These are phyloP conservation scores for Athelia psychrophila DNA, from an alignment of 1,284 basidiomycete genomes.

Conservation along the genomic window DNA sequence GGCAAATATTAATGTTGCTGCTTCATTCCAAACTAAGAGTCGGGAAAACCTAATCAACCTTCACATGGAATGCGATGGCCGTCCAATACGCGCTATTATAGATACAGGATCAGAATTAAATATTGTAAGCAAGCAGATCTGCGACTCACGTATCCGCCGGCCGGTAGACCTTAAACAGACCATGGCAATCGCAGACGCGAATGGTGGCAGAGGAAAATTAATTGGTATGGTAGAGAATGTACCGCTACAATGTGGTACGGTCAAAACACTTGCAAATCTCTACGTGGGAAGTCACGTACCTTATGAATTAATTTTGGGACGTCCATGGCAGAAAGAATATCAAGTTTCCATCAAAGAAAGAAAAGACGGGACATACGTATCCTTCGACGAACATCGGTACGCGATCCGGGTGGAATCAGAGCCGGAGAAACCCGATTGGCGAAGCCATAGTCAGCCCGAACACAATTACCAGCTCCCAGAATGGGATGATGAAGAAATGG, in stretches of 20 bases:
- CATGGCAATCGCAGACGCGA: slow-evolving; percentile 19
- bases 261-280: slow-evolving; percentile 11
- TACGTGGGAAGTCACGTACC: slow-evolving; percentile 16
- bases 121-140: slow-evolving; percentile 9
- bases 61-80: background rate
- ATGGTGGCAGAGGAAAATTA: slow-evolving; percentile 16
- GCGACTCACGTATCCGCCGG: background rate
- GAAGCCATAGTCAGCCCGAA: no score
- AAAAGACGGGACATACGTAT: slow-evolving; percentile 19
- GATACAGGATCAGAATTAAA: slow-evolving; percentile 20
- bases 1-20: background rate
- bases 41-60: background rate
- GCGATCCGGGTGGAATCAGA: no score
- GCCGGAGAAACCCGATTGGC: no score
- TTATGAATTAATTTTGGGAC: slow-evolving; percentile 21
- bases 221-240: slow-evolving; percentile 14
- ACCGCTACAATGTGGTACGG: slow-evolving; percentile 11
- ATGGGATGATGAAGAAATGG: no score
- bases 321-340: slow-evolving; percentile 25
- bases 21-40: background rate
- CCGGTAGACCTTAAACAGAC: slow-evolving; percentile 11
- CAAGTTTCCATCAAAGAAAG: slow-evolving; percentile 23
- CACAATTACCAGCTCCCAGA: no score
- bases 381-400: slow-evolving; percentile 19
- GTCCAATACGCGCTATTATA: background rate